A percentile compares a stretch with the other conserved stretches of the same genome.
These are phyloP conservation scores for Tulasnella sp. DNA, from an alignment of 768 basidiomycete species.

Conservation along the genomic window DNA sequence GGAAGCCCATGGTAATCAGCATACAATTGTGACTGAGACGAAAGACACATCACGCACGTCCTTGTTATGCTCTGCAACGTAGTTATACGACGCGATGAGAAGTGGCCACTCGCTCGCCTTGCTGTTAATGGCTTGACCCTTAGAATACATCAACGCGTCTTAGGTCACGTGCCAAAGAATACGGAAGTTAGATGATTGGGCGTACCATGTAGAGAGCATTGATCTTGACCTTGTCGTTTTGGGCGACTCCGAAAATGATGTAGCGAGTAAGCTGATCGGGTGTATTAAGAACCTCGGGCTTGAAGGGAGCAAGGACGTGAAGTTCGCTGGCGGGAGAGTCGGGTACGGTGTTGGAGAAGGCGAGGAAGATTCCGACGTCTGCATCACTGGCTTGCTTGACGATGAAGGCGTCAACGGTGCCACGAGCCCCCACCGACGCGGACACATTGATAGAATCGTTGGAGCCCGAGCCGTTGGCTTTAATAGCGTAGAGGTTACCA, in stretches of 20 bases:
- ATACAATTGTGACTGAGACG: background rate
- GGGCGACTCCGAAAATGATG: background rate
- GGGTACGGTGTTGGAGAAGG: background rate
- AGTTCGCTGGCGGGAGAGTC: slow-evolving; percentile 4
- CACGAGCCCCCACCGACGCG: background rate
- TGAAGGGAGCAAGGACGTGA: background rate
- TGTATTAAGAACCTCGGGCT: background rate
- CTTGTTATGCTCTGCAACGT: background rate
- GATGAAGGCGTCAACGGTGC: background rate
- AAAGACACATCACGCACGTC: background rate
- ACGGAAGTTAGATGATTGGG: background rate
- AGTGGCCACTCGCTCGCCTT: background rate
- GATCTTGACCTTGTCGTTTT: background rate
- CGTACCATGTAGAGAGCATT: background rate
- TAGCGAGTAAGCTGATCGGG: background rate
- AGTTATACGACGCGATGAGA: slow-evolving; percentile 11
- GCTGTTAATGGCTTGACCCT: background rate
- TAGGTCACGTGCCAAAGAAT: background rate
- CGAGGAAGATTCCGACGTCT: background rate
- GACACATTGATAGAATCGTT: slow-evolving; percentile 9
- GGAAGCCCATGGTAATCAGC: background rate
- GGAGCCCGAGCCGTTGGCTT: background rate
- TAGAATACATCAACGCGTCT: background rate
- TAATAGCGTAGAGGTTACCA: slow-evolving; percentile 1
- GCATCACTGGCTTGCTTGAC: slow-evolving; percentile 10